Base-by-base conservation (phyloP, 768 basidiomycete genomes). In the Suillus spraguei region DNA sequence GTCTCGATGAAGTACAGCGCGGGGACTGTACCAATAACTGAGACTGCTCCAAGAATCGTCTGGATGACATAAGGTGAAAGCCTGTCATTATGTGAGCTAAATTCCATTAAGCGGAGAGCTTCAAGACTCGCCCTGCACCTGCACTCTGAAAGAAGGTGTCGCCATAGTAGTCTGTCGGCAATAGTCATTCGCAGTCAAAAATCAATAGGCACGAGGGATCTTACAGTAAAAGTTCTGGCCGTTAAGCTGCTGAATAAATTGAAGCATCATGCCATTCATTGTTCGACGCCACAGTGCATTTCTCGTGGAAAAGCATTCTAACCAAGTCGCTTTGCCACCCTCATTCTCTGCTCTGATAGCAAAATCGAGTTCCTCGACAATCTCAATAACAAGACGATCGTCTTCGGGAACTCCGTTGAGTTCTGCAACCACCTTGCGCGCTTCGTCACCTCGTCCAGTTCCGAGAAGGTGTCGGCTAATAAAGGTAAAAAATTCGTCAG, bases 221-320 rank as follows among this genome's bases (percentile, higher is more conserved):
- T 65, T 65, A 89, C 89, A 90, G 73, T 89, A 90, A 75, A 91
- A 91, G 71, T 90, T 92, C 73, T 93, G 90, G 16, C 90, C 90
- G 63, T 92, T 90, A 36, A 92, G 74, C 67, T 92, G 90, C 67
- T 92, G 90, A 60, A 93, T 85, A 70, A 92, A 91, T 66, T 91
- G 90, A 50, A 91, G 74, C 87, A 91, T 90, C 87, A 91, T 90
- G n/a, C 91, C 90, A 64, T 91, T 92, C 39, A 79, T 71, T 16
- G 90, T 92, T 60, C 91, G 82, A 74, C 87, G 88, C 85, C 89
- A 91, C 49, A 92, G 74, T 68, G 81, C 76, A 67, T 91, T 89
- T 50, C 85, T 75, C 5, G 82, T 79, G 1, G 88, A 87, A 81
- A 93, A 92, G 74, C 90, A 91, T 71, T 93, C 91, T 33, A 80